Conservation (phyloP, 2,329 filamentous ascomycete genomes). For the Balansia obtecta region DNA sequence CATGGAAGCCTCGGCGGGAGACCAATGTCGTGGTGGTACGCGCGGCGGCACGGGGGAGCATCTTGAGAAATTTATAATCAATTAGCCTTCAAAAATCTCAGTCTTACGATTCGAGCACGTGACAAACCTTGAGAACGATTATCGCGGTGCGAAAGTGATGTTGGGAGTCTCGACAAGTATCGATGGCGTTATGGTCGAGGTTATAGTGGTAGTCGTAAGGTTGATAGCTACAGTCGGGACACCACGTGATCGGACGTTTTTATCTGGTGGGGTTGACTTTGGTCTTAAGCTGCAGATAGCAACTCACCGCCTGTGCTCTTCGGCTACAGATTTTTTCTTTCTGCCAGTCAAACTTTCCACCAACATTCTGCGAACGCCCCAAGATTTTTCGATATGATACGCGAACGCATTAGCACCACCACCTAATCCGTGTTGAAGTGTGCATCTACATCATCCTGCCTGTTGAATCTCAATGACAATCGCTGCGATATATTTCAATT, state of each 20-base stretch:
- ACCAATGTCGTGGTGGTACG: conserved; percentile 56
- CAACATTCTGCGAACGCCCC: conserved; percentile 10
- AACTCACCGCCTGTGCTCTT: conserved; percentile 14
- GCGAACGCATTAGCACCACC: conserved; percentile 11
- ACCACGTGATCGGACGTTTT: conserved; percentile 9
- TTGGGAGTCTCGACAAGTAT: conserved; percentile 15
- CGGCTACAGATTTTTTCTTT: conserved; percentile 14
- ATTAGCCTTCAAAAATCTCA: conserved; percentile 20
- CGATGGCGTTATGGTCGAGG: conserved; percentile 17
- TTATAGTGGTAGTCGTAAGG: conserved; percentile 20
- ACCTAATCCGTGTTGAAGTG: conserved; percentile 11
- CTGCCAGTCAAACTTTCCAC: conserved; percentile 12
- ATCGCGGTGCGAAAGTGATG: conserved; percentile 14
- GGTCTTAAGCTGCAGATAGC: neutral
- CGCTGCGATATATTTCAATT: neutral
- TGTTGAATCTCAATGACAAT: neutral
- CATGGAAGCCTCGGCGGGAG: conserved; percentile 87
- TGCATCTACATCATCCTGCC: conserved; percentile 3
- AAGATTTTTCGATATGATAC: conserved; percentile 1
- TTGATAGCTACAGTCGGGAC: conserved; percentile 17
- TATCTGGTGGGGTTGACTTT: no score
- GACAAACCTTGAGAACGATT: conserved; percentile 8
- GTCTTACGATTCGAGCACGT: conserved; percentile 4
- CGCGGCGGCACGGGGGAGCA: conserved; percentile 63
- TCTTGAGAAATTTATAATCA: conserved; percentile 40